Evolutionary conservation across 768 basidiomycete species (phyloP).

Genomic region (Suillus luteus): DNA sequence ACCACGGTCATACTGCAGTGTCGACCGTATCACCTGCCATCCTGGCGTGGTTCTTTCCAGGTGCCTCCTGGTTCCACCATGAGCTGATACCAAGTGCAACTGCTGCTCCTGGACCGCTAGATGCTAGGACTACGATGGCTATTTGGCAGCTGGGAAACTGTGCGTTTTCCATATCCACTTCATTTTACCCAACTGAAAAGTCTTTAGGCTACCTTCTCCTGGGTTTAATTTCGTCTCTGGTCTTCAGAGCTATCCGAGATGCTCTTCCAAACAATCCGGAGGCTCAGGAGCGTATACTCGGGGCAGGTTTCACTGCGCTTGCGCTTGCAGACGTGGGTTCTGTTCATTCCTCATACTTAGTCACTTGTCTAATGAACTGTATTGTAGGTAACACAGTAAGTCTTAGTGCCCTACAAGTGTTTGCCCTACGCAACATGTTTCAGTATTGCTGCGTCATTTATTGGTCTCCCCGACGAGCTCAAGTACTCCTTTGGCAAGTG

Average conservation of each 20-base stretch:
- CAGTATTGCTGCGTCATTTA: slow-evolving; percentile 60
- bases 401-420: slow-evolving; percentile 11
- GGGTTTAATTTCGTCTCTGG: slow-evolving; percentile 63
- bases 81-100: slow-evolving; percentile 55
- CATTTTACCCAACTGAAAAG: neutral
- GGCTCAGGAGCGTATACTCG: slow-evolving; percentile 69
- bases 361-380: slow-evolving; percentile 9
- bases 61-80: slow-evolving; percentile 66
- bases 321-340: slow-evolving; percentile 68
- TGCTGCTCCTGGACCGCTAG: slow-evolving; percentile 36
- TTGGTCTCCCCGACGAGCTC: slow-evolving; percentile 58
- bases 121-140: slow-evolving; percentile 57
- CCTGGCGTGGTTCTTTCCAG: slow-evolving; percentile 57
- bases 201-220: slow-evolving; percentile 60
- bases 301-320: slow-evolving; percentile 60
- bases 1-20: slow-evolving; percentile 34
- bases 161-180: slow-evolving; percentile 30
- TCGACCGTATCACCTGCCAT: slow-evolving; percentile 54
- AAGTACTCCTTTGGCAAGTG: slow-evolving; percentile 52
- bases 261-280: slow-evolving; percentile 54
- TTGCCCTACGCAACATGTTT: slow-evolving; percentile 15
- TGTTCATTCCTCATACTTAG: slow-evolving; percentile 6
- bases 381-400: slow-evolving; percentile 63
- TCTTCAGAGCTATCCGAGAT: slow-evolving; percentile 68
- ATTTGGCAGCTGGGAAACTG: slow-evolving; percentile 73